Evolutionary conservation across 805 yeast species (phyloP), one percentile per base, ranked within the genome.

Genomic region (Pichia rugopelliculosa): DNA sequence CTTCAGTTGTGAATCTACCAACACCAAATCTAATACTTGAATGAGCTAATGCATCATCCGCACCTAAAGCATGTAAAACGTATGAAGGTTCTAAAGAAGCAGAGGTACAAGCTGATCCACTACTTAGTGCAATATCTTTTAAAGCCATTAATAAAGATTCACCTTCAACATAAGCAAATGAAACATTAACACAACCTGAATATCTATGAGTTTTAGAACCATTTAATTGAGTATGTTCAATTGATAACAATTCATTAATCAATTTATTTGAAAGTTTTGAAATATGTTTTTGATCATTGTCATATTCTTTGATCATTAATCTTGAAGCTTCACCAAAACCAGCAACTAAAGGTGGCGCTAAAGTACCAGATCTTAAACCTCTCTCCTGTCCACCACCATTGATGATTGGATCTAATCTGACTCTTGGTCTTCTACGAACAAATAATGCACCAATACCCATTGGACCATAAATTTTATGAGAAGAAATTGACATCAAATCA

Each of bases 341-440:
- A 33, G 89, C 83, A 38, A 91, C 87, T 61, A 89, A 74, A 21
- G 98, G 96, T n/a, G 99, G 96, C 4, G 99, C 90, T 62, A 93
- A 76, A 25, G 99, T 93, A 52, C 99, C 99, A 6, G 96, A 86
- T 70, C 99, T 79, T 60, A 93, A 74, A 50, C 99, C 99, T 73
- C 99, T 84, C 72, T 93, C 99, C 72, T 93, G 99, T 45, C 99
- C 99, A 70, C 99, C 99, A 56, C 99, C 99, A 51, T 89, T 84
- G 56, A 93, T 86, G 47, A 93, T 73, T 21, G 99, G 96, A 55
- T 90, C 97, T 52, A 93, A 65, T 76, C 99, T 85, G 43, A 93
- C 99, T 70, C 99, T 83, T 53, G 99, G 99, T 69, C 99, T 84
- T 76, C 99, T 86, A 71, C 99, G 82, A 36, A 93, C 91, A 62